Evolutionary conservation across 1,284 basidiomycete species (phyloP), one percentile per base, ranked within the genome.

Genomic region (Pseudozyma sp.): DNA sequence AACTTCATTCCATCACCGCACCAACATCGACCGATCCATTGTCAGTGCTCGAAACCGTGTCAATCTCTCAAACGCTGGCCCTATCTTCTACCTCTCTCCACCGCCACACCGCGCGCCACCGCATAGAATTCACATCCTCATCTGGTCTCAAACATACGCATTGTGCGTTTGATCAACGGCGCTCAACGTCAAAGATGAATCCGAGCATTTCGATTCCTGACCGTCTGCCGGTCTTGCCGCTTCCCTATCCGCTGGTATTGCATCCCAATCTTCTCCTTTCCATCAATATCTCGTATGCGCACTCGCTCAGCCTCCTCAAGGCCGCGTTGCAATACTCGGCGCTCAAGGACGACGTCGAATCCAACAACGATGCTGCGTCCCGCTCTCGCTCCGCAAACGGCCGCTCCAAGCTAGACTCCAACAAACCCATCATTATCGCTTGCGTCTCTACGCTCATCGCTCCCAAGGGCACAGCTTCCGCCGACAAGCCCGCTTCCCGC

Each of bases 191-290:
- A 13, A 42, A 42, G 11, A 75, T 75, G 72, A 70, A 70, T 46
- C 58, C 72, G 1, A 68, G 66, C 55, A 69, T 70, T 52, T 69
- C 65, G 7, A 80, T 84, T 29, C 81, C 80, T 0, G 57, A 76
- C 30, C 63, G 75, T 37, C 75, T 82, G 6, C 80, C 80, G 29
- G 76, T 82, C 48, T 65, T 84, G 50, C 75, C 69, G 7, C 72
- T 84, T 8, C 81, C 81, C 1, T 83, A 83, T 48, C 81, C 81
- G 11, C 74, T 80, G 31, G 71, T 84, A 16, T 67, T 84, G 33
- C 79, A 83, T 56, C 82, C 82, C 24, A 78, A 77, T 11, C 74
- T 84, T 16, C 57, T 84, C n/a, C 76, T 84, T 48, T 77, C 75
- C 46, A 75, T 84, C 52, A 77, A 79, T 42, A 64, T 83, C 48